Conservation (phyloP, 83 land plant species). For the Diphasiastrum complanatum region DNA sequence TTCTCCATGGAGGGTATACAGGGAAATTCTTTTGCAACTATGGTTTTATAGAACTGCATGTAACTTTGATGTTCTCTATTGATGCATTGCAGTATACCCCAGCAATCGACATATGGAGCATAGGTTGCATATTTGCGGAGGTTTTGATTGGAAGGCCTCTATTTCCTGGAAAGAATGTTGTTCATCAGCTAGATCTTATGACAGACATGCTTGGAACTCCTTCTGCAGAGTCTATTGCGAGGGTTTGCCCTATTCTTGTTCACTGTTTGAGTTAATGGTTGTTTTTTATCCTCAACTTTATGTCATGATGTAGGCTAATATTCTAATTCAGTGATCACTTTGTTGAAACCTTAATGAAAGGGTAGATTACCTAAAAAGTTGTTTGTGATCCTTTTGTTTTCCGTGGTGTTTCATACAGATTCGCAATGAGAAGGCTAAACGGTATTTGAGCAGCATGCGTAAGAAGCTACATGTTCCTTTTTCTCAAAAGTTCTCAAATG, state of each 20-base stretch:
- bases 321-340: neutral
- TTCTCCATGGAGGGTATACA: too few species aligned
- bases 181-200: slow-evolving; percentile 16
- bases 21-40: too few species aligned
- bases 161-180: slow-evolving; percentile 15
- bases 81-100: slow-evolving; percentile 18
- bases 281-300: neutral
- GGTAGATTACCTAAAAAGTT: too few species aligned
- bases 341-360: too few species aligned
- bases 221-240: slow-evolving; percentile 2
- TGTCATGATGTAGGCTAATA: neutral
- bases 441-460: slow-evolving; percentile 20
- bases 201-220: slow-evolving; percentile 18
- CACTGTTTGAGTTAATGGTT: neutral
- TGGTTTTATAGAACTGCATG: too few species aligned
- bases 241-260: slow-evolving; percentile 7
- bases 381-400: too few species aligned
- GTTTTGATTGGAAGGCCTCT: slow-evolving; percentile 9
- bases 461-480: slow-evolving; percentile 20
- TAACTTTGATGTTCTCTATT: too few species aligned
- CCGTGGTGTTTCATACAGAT: slow-evolving; percentile 9
- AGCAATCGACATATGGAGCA: slow-evolving; percentile 21
- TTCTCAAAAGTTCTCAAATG: slow-evolving; percentile 15
- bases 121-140: slow-evolving; percentile 18
- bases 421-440: slow-evolving; percentile 19